Base-by-base conservation (phyloP, 202 grass and related monocot genomes). In the Bolboschoenoplectus hybrid region DNA sequence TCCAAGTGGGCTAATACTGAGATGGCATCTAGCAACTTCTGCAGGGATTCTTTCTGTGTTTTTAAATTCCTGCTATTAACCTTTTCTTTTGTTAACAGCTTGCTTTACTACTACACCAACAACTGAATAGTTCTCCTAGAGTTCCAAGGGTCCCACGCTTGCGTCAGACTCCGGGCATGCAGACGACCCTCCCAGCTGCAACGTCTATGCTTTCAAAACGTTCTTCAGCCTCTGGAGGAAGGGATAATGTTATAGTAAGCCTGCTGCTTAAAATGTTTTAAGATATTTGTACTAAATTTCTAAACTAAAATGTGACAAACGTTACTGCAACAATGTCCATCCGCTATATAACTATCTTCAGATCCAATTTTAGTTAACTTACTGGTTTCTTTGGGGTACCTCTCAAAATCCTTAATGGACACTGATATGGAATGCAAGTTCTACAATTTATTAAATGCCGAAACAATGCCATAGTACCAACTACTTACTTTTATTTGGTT, bases 61-160 rank as follows among this genome's bases (percentile, higher is more conserved):
- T 49, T 50, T 51, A 50, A 34, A 34, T 61, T 80, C 38, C 44
- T 80, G 39, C 32, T 77, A 56, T 57, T 80, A 26, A 61, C 32
- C 64, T n/a, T 84, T 72, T 80, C 7, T 44, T 83, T 41, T 41
- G 78, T 93, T 92, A 45, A 82, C 86, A 98, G 96, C 96, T 98
- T 85, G 96, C 96, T 62, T 87, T 98, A 60, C 80, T 98, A 77
- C 86, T 98, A 81, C 96, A 98, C 91, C 96, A 98, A 86, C 93
- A 98, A 91, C 88, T 98, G 86, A 98, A 98, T 86, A 98, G 96
- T 82, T 98, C 96, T 51, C 93, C 96, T 36, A 98, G 96, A 87
- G 96, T 98, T 82, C 96, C 96, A 36, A 96, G 96, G 90, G 93
- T 98, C 46, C 91, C 96, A 81, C 93, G 96, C 82, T 58, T 92